phyloP scores from a whole-genome alignment of 495 filamentous ascomycete species.

The Lepidopterella palustris region DNA sequence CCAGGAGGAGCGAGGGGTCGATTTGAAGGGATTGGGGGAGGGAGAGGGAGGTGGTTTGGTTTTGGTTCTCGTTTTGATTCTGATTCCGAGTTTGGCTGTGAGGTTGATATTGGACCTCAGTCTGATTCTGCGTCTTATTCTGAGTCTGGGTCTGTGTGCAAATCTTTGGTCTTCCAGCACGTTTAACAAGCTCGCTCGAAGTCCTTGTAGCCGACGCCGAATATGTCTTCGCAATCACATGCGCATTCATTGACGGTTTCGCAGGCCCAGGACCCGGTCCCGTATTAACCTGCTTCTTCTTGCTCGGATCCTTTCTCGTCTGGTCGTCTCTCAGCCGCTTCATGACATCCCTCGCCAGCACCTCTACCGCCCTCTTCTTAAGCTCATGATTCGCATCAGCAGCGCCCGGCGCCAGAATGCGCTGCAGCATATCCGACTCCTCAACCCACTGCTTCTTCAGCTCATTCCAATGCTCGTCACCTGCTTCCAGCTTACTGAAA shows the following conservation, averaged over 20 bases:
- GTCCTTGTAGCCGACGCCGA: background rate
- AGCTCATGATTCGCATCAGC: slow-evolving; percentile 49
- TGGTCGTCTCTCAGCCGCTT: slow-evolving; percentile 67
- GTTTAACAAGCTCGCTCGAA: background rate
- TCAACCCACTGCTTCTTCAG: slow-evolving; percentile 64
- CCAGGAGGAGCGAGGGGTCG: slow-evolving; percentile 50
- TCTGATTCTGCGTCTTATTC: background rate
- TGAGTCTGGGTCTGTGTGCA: background rate
- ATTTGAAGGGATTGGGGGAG: slow-evolving; percentile 51
- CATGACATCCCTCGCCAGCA: slow-evolving; percentile 65
- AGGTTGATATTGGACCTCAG: too few relatives aligned
- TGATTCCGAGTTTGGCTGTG: background rate
- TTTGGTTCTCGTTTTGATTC: background rate
- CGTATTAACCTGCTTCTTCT: slow-evolving; percentile 40
- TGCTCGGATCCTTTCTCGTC: slow-evolving; percentile 50
- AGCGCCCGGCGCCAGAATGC: slow-evolving; percentile 49
- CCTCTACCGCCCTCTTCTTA: slow-evolving; percentile 61
- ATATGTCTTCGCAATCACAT: background rate
- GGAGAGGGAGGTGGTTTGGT: background rate
- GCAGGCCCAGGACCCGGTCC: slow-evolving; percentile 34
- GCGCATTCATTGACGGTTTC: slow-evolving; percentile 7
- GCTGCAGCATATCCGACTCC: slow-evolving; percentile 50
- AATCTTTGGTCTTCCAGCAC: background rate
- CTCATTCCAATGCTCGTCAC: slow-evolving; percentile 63
- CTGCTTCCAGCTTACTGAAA: slow-evolving; percentile 65